Evolutionary conservation across 2,329 filamentous ascomycete genomes (phyloP).

Genomic region (Claviceps spartinae): DNA sequence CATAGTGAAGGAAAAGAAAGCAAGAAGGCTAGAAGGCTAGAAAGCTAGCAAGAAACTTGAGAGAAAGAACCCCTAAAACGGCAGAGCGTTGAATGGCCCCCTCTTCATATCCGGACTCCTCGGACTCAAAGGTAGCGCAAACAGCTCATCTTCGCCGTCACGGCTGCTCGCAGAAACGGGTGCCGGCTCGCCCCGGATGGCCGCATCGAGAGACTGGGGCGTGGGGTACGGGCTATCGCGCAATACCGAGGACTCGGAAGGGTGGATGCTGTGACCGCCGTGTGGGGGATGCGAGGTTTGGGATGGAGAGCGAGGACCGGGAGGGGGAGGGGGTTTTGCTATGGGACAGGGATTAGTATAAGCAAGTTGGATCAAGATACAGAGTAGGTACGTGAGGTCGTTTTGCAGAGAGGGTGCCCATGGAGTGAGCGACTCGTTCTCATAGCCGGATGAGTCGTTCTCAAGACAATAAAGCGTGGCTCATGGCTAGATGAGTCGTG

Average conservation of each 20-base stretch:
- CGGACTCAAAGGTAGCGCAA: conserved; percentile 76
- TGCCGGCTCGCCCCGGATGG: conserved; percentile 12
- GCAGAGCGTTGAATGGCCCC: conserved; percentile 49
- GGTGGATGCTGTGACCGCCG: conserved; percentile 21
- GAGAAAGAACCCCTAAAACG: too few species aligned
- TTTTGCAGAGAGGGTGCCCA: too few species aligned
- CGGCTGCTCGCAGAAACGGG: conserved; percentile 10
- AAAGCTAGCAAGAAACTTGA: not conserved
- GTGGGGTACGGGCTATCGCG: conserved; percentile 8
- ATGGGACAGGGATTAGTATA: too few species aligned
- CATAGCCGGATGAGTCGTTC: too few species aligned
- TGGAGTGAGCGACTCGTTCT: too few species aligned
- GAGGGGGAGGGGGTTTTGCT: conserved; percentile 26
- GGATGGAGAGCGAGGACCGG: conserved; percentile 18
- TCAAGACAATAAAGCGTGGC: too few species aligned
- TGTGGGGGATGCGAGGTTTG: conserved; percentile 15
- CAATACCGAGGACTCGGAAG: conserved; percentile 21
- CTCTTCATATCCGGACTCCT: conserved; percentile 74
- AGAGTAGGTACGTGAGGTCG: too few species aligned
- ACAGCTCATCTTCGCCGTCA: conserved; percentile 59
- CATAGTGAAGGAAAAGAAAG: not conserved
- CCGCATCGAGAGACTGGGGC: conserved; percentile 22
- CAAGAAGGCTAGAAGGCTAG: not conserved
- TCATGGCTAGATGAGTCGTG: too few species aligned
- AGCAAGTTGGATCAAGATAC: too few species aligned